Base-by-base conservation (phyloP, 805 yeast species). In the Jamesozyma piceae region DNA sequence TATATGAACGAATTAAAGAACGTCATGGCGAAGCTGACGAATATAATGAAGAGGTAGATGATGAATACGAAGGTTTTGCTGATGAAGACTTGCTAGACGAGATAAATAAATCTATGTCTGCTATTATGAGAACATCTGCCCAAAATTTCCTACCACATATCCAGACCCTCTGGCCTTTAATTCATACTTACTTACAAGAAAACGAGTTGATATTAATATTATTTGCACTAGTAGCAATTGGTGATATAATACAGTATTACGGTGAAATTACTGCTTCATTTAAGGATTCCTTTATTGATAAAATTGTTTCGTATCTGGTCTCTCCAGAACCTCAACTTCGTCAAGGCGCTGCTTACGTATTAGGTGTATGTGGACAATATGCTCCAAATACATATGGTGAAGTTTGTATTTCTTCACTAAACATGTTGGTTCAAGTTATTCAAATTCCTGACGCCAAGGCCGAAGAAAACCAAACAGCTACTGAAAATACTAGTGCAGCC, bases 41-140 rank as follows among this genome's bases (percentile, higher is more conserved):
- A 53, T 88, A 81, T 60, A 82, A 82, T 45, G 96, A 87, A 64
- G 96, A 86, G 36, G 69, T 80, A 5, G 95, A 82, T 45, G 88
- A 81, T 43, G 97, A 89, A 43, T 80, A 76, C 26, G 87, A 79
- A 45, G 95, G 83, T 53, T 77, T 72, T 52, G 80, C 92, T 1
- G 97, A 92, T 60, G 97, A 88, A 57, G 96, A 89, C 57, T 67
- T 92, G 37, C 65, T 88, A 40, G 94, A 87, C 53, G 95, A 90
- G 58, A 77, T 88, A 49, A 84, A 82, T 59, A 83, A 82, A 58
- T 79, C 82, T 1, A 62, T 92, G 31, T 72, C 82, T 6, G 71
- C 82, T 0, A 69, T 87, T 15, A 82, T 90, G 72, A 81, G 77
- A 60, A 72, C 75, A 34, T 68, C 75, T 19, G 73, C 75, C 49